Evolutionary conservation across 2,329 filamentous ascomycete species (phyloP).

Genomic region (Cytospora piceicola): DNA sequence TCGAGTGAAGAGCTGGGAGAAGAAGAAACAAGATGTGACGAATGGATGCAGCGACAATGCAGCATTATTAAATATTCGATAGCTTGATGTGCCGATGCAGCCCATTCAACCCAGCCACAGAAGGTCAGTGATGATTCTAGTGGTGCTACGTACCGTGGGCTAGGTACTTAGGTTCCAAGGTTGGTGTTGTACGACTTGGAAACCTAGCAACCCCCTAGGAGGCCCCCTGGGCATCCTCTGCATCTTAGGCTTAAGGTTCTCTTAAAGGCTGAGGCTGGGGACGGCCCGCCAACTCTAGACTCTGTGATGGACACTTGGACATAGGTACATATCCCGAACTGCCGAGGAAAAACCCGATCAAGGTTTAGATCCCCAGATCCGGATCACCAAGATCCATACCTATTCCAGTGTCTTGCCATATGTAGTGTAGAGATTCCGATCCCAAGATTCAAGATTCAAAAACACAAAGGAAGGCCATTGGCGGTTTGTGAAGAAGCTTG

Average conservation of each 20-base stretch:
- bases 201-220: neutral
- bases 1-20: slow-evolving; percentile 3
- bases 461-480: slow-evolving; percentile 21
- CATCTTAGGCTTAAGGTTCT: too few species aligned
- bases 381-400: neutral
- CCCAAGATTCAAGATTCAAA: slow-evolving; percentile 3
- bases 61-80: slow-evolving; percentile 13
- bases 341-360: neutral
- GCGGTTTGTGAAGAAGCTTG: slow-evolving; percentile 6
- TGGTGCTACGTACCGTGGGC: neutral
- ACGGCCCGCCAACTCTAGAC: neutral
- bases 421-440: neutral
- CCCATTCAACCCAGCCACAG: slow-evolving; percentile 15
- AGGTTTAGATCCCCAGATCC: neutral
- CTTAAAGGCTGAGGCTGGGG: neutral
- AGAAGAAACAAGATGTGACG: slow-evolving; percentile 2
- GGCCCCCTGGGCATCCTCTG: too few species aligned
- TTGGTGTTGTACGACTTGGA: neutral
- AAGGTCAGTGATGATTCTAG: neutral
- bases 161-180: too few species aligned
- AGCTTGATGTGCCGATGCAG: neutral
- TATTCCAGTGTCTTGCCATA: neutral
- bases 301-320: neutral
- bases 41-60: slow-evolving; percentile 11
- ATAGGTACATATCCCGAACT: neutral